A percentile compares a stretch with the other conserved stretches of the same genome.
These are phyloP conservation scores for Suhomyces pyralidae DNA, from an alignment of 805 yeast genomes.

Conservation along the genomic window DNA sequence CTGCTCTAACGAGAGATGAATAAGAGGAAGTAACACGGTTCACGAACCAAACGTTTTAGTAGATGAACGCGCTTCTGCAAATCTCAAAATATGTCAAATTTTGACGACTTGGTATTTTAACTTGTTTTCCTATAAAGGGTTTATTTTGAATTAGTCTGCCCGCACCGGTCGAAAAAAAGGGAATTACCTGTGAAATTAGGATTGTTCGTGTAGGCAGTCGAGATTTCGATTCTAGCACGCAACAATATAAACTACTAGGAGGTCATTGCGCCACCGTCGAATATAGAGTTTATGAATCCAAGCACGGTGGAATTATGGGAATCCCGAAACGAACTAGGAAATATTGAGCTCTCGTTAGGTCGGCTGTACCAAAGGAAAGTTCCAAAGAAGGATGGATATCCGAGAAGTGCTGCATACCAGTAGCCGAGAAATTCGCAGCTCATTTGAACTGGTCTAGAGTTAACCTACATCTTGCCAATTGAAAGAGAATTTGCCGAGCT, in stretches of 20 bases:
- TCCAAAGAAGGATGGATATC: neutral
- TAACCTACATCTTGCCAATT: neutral
- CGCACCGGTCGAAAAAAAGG: neutral
- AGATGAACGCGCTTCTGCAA: neutral
- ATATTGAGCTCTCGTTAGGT: neutral
- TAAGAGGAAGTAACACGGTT: neutral
- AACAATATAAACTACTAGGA: neutral
- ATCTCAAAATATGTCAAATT: neutral
- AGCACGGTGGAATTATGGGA: neutral
- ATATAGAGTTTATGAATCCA: neutral
- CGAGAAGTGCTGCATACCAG: neutral
- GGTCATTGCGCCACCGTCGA: neutral
- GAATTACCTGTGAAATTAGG: neutral
- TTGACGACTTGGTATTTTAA: neutral
- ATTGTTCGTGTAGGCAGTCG: neutral
- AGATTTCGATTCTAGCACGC: neutral
- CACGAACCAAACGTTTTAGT: neutral
- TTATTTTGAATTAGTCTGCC: neutral
- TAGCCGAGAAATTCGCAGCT: neutral
- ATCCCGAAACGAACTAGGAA: neutral
- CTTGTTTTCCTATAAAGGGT: neutral
- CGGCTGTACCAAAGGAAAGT: neutral
- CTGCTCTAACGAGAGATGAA: neutral
- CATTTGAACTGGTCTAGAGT: neutral
- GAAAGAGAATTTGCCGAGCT: neutral